Percentiles rank a stretch among this genome's conserved stretches.
These are phyloP conservation scores for Dactylellina sp. DNA, from an alignment of 2,329 filamentous ascomycete genomes.

Conservation along the genomic window DNA sequence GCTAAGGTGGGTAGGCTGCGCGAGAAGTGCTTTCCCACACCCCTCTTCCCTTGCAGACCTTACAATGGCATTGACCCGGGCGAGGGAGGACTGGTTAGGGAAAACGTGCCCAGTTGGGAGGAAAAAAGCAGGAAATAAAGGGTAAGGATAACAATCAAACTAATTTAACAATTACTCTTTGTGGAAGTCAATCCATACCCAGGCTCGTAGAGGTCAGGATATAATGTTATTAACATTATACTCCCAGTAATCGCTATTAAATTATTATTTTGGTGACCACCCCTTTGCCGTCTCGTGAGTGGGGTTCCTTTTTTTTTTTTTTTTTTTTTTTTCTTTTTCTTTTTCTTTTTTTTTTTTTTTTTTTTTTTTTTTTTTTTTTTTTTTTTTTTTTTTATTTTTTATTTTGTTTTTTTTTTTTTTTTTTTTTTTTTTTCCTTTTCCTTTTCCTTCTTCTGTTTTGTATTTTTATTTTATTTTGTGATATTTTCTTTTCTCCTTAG, in stretches of 20 bases:
- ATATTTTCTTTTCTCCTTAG: constrained; percentile 19
- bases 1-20: constrained; percentile 52
- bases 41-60: constrained; percentile 45
- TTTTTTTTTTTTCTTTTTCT: constrained; percentile 16
- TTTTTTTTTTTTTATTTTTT: constrained; percentile 12
- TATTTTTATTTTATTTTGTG: constrained; percentile 9
- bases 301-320: constrained; percentile 45
- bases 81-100: constrained; percentile 32
- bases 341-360: neutral
- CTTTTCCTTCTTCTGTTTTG: constrained; percentile 19
- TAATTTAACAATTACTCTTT: constrained; percentile 57
- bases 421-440: too few relatives aligned
- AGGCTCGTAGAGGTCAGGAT: constrained; percentile 31
- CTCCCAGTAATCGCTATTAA: constrained; percentile 47
- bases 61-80: constrained; percentile 47
- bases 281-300: constrained; percentile 25
- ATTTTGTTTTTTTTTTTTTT: too few relatives aligned
- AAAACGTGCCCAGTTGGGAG: constrained; percentile 36
- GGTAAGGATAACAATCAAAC: constrained; percentile 53
- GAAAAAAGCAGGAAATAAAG: constrained; percentile 42
- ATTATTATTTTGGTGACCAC: constrained; percentile 52
- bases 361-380: constrained; percentile 33
- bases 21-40: constrained; percentile 44
- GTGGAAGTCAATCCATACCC: constrained; percentile 50
- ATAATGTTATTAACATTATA: constrained; percentile 56